Percentiles rank a stretch among this genome's conserved stretches.
Conservation (phyloP, 805 yeast species). For the Hanseniaspora taiwanica region DNA sequence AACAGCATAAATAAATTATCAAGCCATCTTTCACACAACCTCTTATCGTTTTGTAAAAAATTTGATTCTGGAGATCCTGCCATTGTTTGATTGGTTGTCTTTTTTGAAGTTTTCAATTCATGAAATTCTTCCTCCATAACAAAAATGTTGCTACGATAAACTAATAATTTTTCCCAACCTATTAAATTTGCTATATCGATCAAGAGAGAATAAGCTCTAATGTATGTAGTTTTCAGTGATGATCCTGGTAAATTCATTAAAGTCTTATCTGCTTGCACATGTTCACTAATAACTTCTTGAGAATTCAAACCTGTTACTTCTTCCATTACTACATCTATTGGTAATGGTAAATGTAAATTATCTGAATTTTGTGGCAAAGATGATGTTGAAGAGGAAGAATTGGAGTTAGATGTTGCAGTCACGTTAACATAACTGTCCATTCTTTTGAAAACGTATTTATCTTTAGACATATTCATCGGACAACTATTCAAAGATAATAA, state of each 20-base stretch:
- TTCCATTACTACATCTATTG: slow-evolving; percentile 56
- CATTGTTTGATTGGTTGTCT: too few relatives aligned
- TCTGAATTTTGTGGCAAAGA: slow-evolving; percentile 4
- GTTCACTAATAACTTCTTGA: slow-evolving; percentile 51
- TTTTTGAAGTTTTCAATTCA: slow-evolving; percentile 7
- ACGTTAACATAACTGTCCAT: slow-evolving; percentile 29
- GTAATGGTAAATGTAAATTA: slow-evolving; percentile 58
- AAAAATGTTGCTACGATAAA: slow-evolving; percentile 48
- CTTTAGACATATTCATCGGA: slow-evolving; percentile 64
- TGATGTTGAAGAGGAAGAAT: not conserved
- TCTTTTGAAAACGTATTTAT: slow-evolving; percentile 47
- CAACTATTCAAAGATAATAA: slow-evolving; percentile 62
- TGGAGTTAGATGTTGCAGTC: not conserved
- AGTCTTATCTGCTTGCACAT: slow-evolving; percentile 47
- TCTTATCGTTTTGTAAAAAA: slow-evolving; percentile 21
- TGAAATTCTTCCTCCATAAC: slow-evolving; percentile 54
- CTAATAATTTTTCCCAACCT: slow-evolving; percentile 61
- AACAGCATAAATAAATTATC: slow-evolving; percentile 60
- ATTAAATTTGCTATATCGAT: slow-evolving; percentile 52
- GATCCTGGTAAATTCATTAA: slow-evolving; percentile 56
- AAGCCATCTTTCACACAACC: slow-evolving; percentile 66
- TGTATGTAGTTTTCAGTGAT: slow-evolving; percentile 45
- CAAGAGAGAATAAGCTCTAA: slow-evolving; percentile 43
- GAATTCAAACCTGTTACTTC: slow-evolving; percentile 60
- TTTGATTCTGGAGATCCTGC: too few relatives aligned